Conservation (phyloP, 139 green algal genomes). For the Auxenochlorella pyrenoidosa region DNA sequence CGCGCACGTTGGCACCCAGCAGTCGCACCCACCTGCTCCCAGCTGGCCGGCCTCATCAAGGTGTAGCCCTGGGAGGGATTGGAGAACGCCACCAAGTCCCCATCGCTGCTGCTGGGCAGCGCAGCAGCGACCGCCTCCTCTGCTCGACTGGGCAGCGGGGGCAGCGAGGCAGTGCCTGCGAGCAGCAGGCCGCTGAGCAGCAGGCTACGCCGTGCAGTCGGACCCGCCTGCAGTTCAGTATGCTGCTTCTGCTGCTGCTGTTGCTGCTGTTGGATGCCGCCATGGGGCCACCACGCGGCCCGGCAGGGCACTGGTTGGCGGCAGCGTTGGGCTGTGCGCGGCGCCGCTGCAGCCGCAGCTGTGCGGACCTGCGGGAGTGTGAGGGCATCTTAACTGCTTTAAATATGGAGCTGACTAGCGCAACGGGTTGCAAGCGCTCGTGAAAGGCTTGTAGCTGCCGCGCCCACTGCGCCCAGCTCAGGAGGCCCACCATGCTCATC, state of each 20-base stretch:
- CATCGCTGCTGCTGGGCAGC: not conserved
- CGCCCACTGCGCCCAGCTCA: too few relatives aligned
- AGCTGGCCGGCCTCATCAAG: constrained; percentile 28
- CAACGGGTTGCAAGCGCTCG: too few relatives aligned
- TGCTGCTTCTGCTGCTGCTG: too few relatives aligned
- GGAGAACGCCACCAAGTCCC: constrained; percentile 2
- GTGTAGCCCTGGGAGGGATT: constrained; percentile 21
- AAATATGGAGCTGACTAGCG: too few relatives aligned
- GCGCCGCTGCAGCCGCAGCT: not conserved
- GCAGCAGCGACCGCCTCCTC: not conserved
- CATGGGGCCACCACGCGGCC: not conserved
- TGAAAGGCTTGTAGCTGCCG: too few relatives aligned
- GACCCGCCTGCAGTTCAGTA: not conserved
- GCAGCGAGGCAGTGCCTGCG: not conserved
- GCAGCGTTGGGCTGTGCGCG: not conserved
- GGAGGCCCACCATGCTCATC: too few relatives aligned
- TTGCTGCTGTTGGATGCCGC: not conserved
- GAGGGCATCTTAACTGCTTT: too few relatives aligned
- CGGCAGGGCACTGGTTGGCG: not conserved
- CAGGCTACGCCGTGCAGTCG: not conserved
- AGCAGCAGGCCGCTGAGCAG: constrained; percentile 3
- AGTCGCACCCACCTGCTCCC: constrained; percentile 33
- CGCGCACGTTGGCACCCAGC: too few relatives aligned
- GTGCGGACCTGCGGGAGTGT: too few relatives aligned
- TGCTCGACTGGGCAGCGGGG: not conserved